Evolutionary conservation across 176 grass and related monocot species (phyloP).

Genomic region (Typha latifolia): DNA sequence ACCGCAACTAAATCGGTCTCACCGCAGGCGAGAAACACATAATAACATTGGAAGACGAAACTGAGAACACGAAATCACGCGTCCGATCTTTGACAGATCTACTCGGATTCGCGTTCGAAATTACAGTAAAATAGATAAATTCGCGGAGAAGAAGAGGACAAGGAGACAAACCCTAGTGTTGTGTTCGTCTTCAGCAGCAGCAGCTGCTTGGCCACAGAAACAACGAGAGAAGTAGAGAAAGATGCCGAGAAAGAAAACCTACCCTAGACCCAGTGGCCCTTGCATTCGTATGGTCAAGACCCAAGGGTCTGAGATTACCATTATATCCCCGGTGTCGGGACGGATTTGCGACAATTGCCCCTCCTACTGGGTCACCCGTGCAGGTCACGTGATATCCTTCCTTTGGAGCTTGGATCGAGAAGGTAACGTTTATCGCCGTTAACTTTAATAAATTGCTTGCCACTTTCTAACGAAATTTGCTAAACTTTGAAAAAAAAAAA

Average conservation of each 20-base stretch:
- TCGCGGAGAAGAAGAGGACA: not conserved
- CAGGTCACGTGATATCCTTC: not conserved
- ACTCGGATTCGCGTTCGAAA: too few relatives aligned
- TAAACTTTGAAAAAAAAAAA: too few relatives aligned
- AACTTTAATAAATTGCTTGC: too few relatives aligned
- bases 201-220: constrained; percentile 1
- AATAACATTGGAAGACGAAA: too few relatives aligned
- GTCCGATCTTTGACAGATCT: too few relatives aligned
- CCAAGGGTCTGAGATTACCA: not conserved
- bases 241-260: not conserved
- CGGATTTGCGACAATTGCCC: not conserved
- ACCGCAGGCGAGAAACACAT: not conserved
- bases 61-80: too few relatives aligned
- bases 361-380: not conserved
- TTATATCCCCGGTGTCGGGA: not conserved
- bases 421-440: too few relatives aligned
- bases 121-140: not conserved
- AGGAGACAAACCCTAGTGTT: not conserved
- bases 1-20: not conserved
- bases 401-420: too few relatives aligned
- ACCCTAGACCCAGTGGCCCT: not conserved
- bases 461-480: too few relatives aligned
- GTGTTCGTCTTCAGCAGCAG: not conserved
- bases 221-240: not conserved
- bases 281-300: not conserved